Conservation (phyloP, 352 stramenopile species). For the Globisporangium lucens region DNA sequence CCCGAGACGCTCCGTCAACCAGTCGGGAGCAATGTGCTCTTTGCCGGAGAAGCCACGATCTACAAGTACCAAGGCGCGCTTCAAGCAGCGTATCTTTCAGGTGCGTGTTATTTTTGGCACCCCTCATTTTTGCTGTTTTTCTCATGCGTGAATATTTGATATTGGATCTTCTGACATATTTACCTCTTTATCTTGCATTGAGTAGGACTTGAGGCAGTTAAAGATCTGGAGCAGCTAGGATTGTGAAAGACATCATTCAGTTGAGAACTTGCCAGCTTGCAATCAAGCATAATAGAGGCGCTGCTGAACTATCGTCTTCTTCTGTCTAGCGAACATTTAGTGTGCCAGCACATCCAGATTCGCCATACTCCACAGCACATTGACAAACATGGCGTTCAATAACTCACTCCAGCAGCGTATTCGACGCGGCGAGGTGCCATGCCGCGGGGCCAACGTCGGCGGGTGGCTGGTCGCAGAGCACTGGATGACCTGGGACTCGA, state of each 20-base stretch:
- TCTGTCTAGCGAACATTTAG: not conserved
- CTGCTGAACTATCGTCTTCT: not conserved
- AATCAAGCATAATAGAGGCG: not conserved
- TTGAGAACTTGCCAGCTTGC: not conserved
- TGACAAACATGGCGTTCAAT: conserved; percentile 14
- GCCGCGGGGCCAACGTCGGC: conserved; percentile 76
- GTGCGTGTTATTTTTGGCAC: not conserved
- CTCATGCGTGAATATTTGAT: not conserved
- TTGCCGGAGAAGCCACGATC: conserved; percentile 66
- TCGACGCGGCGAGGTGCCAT: conserved; percentile 34
- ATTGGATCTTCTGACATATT: not conserved
- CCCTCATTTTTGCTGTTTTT: not conserved
- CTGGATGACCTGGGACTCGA: conserved; percentile 79
- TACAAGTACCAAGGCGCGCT: conserved; percentile 67
- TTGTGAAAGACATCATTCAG: conserved; percentile 7
- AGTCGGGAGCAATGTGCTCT: conserved; percentile 42
- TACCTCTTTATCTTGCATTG: not conserved
- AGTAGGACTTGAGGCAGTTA: conserved; percentile 24
- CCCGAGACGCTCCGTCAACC: conserved; percentile 44
- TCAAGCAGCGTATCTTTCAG: conserved; percentile 63
- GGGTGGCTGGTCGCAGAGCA: conserved; percentile 84
- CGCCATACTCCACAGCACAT: not conserved
- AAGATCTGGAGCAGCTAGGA: conserved; percentile 26
- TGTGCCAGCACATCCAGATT: not conserved
- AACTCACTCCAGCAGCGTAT: conserved; percentile 25